Percentiles rank a stretch among this genome's conserved stretches.
These are phyloP conservation scores for Pelargonium nanum DNA, from an alignment of 345 rosid species.

Conservation along the genomic window DNA sequence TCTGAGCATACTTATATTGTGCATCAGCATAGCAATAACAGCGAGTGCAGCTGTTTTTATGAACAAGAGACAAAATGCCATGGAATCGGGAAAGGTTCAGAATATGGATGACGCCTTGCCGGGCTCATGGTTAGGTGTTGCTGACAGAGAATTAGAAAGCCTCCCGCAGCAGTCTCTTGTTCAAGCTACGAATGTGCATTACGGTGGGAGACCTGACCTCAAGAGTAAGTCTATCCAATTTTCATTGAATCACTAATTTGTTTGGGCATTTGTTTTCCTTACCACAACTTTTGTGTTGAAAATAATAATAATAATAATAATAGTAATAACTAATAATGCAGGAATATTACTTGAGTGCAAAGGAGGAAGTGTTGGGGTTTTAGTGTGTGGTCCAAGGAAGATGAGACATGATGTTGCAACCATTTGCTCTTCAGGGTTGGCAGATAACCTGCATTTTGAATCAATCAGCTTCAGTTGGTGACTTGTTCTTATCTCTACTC, in stretches of 20 bases:
- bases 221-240: constrained; percentile 36
- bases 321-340: too few relatives aligned
- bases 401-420: constrained; percentile 61
- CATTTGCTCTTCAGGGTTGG: constrained; percentile 44
- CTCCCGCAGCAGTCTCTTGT: constrained; percentile 37
- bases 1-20: constrained; percentile 32
- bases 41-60: constrained; percentile 43
- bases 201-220: constrained; percentile 58
- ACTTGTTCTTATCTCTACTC: constrained; percentile 8
- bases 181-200: constrained; percentile 37
- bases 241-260: background rate
- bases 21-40: constrained; percentile 31
- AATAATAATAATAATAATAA: too few relatives aligned
- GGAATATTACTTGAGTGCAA: constrained; percentile 34
- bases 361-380: constrained; percentile 56
- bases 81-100: constrained; percentile 27
- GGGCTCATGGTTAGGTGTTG: constrained; percentile 6
- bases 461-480: constrained; percentile 78
- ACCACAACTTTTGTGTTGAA: background rate
- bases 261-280: background rate
- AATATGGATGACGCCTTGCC: constrained; percentile 23
- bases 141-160: constrained; percentile 47
- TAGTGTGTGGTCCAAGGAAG: constrained; percentile 62
- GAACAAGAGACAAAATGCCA: constrained; percentile 41
- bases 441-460: constrained; percentile 51